Base-by-base conservation (phyloP, 2,329 filamentous ascomycete genomes). In the Alternaria angustiovoidea region DNA sequence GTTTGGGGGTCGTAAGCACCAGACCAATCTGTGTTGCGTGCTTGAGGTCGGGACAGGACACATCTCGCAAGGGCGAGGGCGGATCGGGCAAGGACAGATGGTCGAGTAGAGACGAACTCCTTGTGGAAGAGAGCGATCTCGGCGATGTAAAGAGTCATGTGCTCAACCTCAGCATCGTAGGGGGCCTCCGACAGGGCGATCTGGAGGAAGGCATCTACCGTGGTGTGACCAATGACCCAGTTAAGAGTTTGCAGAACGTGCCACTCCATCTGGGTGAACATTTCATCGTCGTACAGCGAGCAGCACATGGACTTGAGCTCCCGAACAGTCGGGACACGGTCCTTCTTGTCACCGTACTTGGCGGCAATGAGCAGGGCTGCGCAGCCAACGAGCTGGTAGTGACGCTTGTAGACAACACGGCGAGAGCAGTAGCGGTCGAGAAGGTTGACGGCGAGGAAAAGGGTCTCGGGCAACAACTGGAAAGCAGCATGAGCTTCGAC, bases 241-340 rank as follows among this genome's bases (percentile, higher is more conserved):
- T 96, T 93, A 61, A 99, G 87, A 1, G 95, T 99, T 82, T 97
- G 96, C 71, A 99, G 87, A 38, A 99, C 94, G 79, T 99, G 95
- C 94, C 96, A 98, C 83, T 99, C 95, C 95, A 99, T 99, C 81
- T 99, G 95, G 11, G 94, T 94, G 82, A 99, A 99, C 95, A 99
- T 99, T 82, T 97, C 94, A 51, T 97, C 93, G 74, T 99, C 95
- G 81, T 99, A 99, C 39, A 98, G 87, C 38, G 92, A 94, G 82
- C 95, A 98, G 86, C 95, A 99, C 95, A 99, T 98, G 69, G 94
- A 96, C 86, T 97, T 97, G 67, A 99, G 85, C 79, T 99, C 95
- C 77, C 93, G 89, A 77, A 99, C 96, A 67, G 96, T 95, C 5
- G 95, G 95, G n/a, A 99, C 95, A 52, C 94, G 89, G 76, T 99